phyloP scores from a whole-genome alignment of 495 filamentous ascomycete genomes.

The Tuber magnatum region DNA sequence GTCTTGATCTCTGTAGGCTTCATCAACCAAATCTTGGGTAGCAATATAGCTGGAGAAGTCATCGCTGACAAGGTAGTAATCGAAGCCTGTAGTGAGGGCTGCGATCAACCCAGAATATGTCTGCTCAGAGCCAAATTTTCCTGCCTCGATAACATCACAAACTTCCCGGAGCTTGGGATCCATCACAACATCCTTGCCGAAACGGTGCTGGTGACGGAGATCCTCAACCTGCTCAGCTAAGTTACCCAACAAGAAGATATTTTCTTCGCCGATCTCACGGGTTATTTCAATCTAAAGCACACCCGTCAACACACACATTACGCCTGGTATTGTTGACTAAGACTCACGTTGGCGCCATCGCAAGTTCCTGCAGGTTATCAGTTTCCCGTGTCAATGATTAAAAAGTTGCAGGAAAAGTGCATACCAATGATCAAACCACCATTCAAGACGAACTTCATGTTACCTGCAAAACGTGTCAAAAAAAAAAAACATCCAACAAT shows the following conservation, averaged over 20 bases:
- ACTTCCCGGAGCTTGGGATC: slow-evolving; percentile 70
- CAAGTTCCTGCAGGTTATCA: slow-evolving; percentile 55
- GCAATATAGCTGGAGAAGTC: slow-evolving; percentile 91
- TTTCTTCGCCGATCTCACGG: slow-evolving; percentile 86
- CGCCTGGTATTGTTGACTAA: background rate
- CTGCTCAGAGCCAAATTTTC: slow-evolving; percentile 66
- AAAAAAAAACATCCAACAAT: background rate
- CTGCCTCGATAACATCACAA: slow-evolving; percentile 70
- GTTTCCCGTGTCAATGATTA: background rate
- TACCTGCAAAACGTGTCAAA: slow-evolving; percentile 42
- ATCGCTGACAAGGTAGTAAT: slow-evolving; percentile 95
- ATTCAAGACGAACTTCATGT: slow-evolving; percentile 99
- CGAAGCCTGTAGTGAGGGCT: slow-evolving; percentile 81
- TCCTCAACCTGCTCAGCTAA: slow-evolving; percentile 95
- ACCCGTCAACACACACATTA: slow-evolving; percentile 26
- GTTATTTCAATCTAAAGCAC: slow-evolving; percentile 80
- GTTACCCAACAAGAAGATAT: slow-evolving; percentile 98
- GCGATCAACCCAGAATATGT: slow-evolving; percentile 73
- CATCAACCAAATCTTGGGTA: slow-evolving; percentile 82
- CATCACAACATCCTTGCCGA: slow-evolving; percentile 61
- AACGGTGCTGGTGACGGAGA: slow-evolving; percentile 82
- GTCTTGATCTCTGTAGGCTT: slow-evolving; percentile 81
- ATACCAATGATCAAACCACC: slow-evolving; percentile 81
- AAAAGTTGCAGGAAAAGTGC: background rate
- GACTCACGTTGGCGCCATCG: slow-evolving; percentile 88